These are phyloP conservation scores for Prunus fruticosa DNA, from an alignment of 306 rosid genomes.

Conservation along the genomic window DNA sequence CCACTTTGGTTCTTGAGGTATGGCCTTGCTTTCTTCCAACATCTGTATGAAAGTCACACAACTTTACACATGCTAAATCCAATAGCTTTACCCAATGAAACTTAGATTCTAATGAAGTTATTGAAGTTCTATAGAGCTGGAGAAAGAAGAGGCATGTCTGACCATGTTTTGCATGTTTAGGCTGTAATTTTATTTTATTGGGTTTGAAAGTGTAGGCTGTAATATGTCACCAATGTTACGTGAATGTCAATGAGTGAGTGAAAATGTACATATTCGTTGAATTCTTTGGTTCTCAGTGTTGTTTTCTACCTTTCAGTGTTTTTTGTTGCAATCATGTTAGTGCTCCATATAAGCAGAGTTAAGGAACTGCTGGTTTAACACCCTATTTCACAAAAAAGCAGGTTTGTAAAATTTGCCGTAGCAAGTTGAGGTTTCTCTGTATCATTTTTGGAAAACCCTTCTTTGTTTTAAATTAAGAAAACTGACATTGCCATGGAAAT, in stretches of 20 bases:
- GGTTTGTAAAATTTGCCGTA: neutral
- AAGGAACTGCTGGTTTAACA: neutral
- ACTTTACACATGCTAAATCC: neutral
- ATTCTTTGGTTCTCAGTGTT: too few relatives aligned
- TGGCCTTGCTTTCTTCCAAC: neutral
- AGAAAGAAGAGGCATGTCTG: neutral
- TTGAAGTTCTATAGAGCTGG: neutral
- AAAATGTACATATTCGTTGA: neutral
- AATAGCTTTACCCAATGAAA: neutral
- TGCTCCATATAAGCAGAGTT: neutral
- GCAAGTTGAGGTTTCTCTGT: neutral
- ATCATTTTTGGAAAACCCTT: neutral
- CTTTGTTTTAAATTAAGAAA: too few relatives aligned
- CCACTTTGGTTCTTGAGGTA: constrained; percentile 89
- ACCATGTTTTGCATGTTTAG: neutral
- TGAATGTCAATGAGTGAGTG: neutral
- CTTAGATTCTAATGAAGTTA: neutral
- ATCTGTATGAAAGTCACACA: neutral
- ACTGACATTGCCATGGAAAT: too few relatives aligned
- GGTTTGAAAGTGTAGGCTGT: neutral
- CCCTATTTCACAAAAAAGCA: too few relatives aligned
- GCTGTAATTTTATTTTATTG: neutral
- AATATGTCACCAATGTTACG: neutral
- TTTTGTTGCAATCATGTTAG: neutral
- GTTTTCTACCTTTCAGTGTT: neutral